Evolutionary conservation across 202 grass and related monocot genomes (phyloP).

Genomic region (Carex sylvatica): DNA sequence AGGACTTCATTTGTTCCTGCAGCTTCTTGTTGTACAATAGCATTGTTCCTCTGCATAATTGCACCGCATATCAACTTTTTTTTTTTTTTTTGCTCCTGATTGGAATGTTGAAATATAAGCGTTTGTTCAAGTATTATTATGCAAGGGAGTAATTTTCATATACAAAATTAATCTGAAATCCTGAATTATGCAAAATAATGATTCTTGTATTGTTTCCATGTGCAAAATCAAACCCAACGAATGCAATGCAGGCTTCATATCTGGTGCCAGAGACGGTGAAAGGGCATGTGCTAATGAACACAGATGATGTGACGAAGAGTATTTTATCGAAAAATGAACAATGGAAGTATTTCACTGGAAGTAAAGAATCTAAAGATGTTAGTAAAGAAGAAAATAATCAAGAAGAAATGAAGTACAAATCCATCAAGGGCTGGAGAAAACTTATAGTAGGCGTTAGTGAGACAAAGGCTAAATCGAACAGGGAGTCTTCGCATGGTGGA

Average conservation of each 20-base stretch:
- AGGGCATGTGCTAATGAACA: not conserved
- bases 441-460: conserved; percentile 1
- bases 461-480: not conserved
- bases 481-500: not conserved
- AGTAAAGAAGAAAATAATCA: not conserved
- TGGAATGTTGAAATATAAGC: not conserved
- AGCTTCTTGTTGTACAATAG: not conserved
- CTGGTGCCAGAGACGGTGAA: not conserved
- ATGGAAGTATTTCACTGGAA: not conserved
- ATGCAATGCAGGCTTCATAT: conserved; percentile 5
- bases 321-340: not conserved
- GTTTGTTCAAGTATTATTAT: not conserved
- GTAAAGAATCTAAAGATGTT: not conserved
- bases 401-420: conserved; percentile 2
- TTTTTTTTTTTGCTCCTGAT: not conserved
- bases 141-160: not conserved
- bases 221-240: not conserved
- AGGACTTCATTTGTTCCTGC: not conserved
- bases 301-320: not conserved
- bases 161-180: not conserved
- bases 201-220: not conserved
- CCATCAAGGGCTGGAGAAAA: conserved; percentile 5
- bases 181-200: not conserved
- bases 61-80: not conserved
- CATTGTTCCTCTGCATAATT: not conserved